Evolutionary conservation across 441 rosid species (phyloP).

Genomic region (Eugenia klotzschiana): DNA sequence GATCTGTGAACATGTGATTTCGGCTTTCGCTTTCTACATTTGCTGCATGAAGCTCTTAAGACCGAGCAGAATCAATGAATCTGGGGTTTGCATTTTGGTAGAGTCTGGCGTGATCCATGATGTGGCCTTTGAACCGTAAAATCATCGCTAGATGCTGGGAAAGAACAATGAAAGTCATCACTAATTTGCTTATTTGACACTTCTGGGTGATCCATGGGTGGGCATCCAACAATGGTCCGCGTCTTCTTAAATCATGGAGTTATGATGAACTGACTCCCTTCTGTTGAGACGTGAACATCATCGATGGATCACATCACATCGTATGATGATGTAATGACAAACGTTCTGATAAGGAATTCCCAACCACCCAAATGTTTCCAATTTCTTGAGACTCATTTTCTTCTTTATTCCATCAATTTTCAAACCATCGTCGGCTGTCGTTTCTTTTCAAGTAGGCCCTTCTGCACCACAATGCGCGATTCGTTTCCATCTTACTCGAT

Average conservation of each 20-base stretch:
- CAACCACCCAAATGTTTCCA: neutral
- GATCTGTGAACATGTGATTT: neutral
- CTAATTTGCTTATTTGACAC: neutral
- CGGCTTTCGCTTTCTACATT: neutral
- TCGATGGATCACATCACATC: neutral
- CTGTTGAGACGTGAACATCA: neutral
- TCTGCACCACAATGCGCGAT: neutral
- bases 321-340: neutral
- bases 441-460: too few species aligned
- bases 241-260: neutral
- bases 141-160: neutral
- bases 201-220: neutral
- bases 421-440: neutral
- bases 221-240: neutral
- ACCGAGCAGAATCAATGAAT: neutral
- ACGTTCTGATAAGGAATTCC: neutral
- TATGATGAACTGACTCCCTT: neutral
- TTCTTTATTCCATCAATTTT: neutral
- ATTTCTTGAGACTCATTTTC: neutral
- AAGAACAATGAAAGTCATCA: neutral
- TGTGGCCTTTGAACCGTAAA: neutral
- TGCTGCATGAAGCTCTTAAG: neutral
- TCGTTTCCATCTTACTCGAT: too few species aligned
- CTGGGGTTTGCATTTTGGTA: neutral
- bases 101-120: neutral